Evolutionary conservation across 2,329 filamentous ascomycete species (phyloP), one percentile per base, ranked within the genome.

Genomic region (Botrytis paeoniae): DNA sequence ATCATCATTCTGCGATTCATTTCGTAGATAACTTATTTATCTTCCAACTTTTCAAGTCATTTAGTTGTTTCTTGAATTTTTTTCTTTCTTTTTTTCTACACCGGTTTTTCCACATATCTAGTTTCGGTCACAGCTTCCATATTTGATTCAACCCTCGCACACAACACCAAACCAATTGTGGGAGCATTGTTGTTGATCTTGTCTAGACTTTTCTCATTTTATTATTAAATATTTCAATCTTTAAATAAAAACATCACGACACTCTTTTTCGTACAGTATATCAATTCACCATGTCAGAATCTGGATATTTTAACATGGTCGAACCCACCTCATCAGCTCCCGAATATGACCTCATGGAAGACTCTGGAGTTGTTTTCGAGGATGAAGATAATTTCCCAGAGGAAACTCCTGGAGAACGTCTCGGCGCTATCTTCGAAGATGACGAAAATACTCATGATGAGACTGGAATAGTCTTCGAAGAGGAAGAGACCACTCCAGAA

Each of bases 21-120:
- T 29, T 68, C 45, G 45, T 37, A 68, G 35, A 68, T 65, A 54
- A 66, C 16, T 25, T 54, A 39, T 48, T 25, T 54, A 29, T 48
- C 45, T 71, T 39, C 35, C 32, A 62, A 62, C n/a, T 71, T 32
- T 71, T 66, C 51, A 54, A 57, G n/a, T 59, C 62, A 43, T 72
- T 72, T 45, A 72, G 25, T 72, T 60, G 45, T 41, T 72, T 72
- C 48, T 45, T 66, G 64, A 32, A 51, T 72, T 68, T 60, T 60
- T 39, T 48, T 25, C 25, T 41, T 64, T 39, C 25, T 63, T 48
- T 39, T 39, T 61, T 25, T 37, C 54, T 51, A 16, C 57, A 39
- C 32, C 43, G 10, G n/a, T 63, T 62, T 51, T 35, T 70, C 35
- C 35, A 70, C 16, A 62, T 20, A 63, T 39, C 48, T 63, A 39